Percentiles rank a stretch among this genome's conserved stretches.
Evolutionary conservation across 257 asterid species (phyloP).

Genomic region (Rehmannia glutinosa): DNA sequence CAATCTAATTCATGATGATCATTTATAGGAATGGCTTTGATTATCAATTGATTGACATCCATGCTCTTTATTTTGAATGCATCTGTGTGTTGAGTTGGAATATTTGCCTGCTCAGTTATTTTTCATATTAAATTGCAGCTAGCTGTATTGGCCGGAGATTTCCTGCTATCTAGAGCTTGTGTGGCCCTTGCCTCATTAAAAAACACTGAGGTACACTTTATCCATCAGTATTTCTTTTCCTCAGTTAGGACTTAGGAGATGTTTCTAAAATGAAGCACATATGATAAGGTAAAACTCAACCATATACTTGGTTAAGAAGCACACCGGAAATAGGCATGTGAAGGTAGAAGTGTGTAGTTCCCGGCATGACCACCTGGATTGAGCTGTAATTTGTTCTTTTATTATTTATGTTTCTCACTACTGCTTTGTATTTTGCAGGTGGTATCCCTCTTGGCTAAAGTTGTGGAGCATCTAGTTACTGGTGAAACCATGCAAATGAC

Average conservation of each 20-base stretch:
- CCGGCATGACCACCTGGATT: neutral
- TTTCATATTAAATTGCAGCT: conserved; percentile 46
- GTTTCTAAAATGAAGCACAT: neutral
- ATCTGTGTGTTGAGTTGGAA: neutral
- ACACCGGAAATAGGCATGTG: too few relatives aligned
- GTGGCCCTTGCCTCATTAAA: conserved; percentile 94
- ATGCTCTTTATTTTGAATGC: neutral
- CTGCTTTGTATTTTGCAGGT: conserved; percentile 38
- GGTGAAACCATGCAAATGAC: conserved; percentile 99
- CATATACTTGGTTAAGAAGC: conserved; percentile 2
- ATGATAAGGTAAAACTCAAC: neutral
- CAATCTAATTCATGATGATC: neutral
- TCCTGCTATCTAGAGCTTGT: conserved; percentile 90
- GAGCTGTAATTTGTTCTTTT: neutral
- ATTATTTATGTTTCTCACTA: too few relatives aligned
- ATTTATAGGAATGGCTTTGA: neutral
- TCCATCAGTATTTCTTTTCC: conserved; percentile 12
- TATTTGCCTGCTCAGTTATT: conserved; percentile 5
- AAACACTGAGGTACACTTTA: conserved; percentile 70
- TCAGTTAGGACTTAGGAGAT: neutral
- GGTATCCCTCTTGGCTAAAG: conserved; percentile 83
- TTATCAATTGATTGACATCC: neutral
- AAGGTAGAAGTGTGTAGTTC: neutral
- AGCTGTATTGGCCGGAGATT: conserved; percentile 95
- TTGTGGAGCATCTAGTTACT: conserved; percentile 91